Conservation (phyloP, 1,284 basidiomycete species). For the Hymenochaete sp. region DNA sequence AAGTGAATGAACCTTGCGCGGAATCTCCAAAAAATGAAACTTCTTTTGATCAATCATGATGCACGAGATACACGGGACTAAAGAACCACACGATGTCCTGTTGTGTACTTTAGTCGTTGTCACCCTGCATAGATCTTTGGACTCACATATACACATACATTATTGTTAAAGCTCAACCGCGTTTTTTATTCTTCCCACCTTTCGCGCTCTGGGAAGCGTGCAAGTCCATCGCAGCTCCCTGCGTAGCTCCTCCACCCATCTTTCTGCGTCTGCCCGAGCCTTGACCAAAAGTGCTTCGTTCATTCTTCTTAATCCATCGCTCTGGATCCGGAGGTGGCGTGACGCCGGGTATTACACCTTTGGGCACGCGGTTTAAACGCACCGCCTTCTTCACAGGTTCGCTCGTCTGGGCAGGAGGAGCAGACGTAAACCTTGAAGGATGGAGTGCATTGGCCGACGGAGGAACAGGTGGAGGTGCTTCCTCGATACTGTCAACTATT, state of each 20-base stretch:
- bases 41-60: too few species aligned
- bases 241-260: slow-evolving; percentile 37
- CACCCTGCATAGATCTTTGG: too few species aligned
- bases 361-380: slow-evolving; percentile 58
- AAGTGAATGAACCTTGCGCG: too few species aligned
- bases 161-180: slow-evolving; percentile 37
- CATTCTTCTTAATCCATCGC: slow-evolving; percentile 75
- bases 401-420: slow-evolving; percentile 25
- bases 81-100: too few species aligned
- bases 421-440: slow-evolving; percentile 6
- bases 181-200: slow-evolving; percentile 42
- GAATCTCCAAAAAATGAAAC: too few species aligned
- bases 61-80: too few species aligned
- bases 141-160: slow-evolving; percentile 15
- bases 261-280: slow-evolving; percentile 36
- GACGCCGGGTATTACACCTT: slow-evolving; percentile 62
- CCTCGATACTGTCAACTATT: slow-evolving; percentile 47
- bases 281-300: slow-evolving; percentile 47
- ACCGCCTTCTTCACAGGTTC: slow-evolving; percentile 39
- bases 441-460: slow-evolving; percentile 29
- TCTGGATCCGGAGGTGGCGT: slow-evolving; percentile 74
- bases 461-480: slow-evolving; percentile 43
- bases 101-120: too few species aligned
- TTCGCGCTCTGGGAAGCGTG: slow-evolving; percentile 26
- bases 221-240: slow-evolving; percentile 42